Evolutionary conservation across 306 rosid genomes (phyloP).

Genomic region (Acacia crassicarpa): DNA sequence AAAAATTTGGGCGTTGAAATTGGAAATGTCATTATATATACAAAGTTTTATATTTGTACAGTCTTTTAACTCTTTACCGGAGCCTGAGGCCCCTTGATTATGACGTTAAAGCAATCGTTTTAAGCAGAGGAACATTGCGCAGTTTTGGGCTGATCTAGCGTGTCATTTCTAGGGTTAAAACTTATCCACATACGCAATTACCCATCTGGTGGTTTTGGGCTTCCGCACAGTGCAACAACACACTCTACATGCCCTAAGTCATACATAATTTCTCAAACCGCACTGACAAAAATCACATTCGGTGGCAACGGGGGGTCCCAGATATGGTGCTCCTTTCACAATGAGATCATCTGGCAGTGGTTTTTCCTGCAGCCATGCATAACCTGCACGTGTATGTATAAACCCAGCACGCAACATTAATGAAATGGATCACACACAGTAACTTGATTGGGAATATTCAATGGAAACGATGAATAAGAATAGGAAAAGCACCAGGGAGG

Average conservation of each 20-base stretch:
- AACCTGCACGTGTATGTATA: conserved; percentile 34
- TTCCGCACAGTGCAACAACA: not conserved
- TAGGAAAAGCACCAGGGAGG: conserved; percentile 46
- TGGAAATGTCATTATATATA: not conserved
- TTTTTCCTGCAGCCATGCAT: conserved; percentile 58
- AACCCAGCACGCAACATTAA: not conserved
- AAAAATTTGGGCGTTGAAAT: not conserved
- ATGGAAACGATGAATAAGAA: not conserved
- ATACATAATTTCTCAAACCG: not conserved
- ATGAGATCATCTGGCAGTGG: conserved; percentile 48
- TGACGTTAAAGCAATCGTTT: not conserved
- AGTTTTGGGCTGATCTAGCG: not conserved
- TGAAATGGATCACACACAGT: not conserved
- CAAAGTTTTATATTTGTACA: not conserved
- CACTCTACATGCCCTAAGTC: not conserved
- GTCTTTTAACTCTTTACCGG: no score
- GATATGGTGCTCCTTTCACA: conserved; percentile 60
- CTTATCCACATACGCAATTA: not conserved
- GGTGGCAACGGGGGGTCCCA: conserved; percentile 46
- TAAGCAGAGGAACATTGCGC: not conserved
- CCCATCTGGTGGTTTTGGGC: not conserved
- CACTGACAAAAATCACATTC: not conserved
- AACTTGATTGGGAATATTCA: not conserved
- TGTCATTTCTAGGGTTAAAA: not conserved
- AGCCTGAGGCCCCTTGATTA: not conserved